Base-by-base conservation (phyloP, 2,329 filamentous ascomycete genomes). In the Venturia carpophila region DNA sequence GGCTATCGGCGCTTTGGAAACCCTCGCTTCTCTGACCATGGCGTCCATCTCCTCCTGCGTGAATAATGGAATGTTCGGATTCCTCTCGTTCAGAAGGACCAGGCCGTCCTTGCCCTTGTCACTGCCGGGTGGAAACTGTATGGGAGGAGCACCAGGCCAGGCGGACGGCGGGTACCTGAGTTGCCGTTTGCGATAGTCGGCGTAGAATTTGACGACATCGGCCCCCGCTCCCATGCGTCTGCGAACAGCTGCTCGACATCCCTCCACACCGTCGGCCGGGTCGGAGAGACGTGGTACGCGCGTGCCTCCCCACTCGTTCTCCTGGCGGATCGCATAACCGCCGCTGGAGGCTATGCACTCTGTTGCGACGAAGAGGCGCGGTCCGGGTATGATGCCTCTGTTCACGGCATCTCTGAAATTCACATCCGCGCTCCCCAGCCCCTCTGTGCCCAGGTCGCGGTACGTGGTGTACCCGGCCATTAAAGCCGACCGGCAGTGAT, bases 321-420 rank as follows among this genome's bases (percentile, higher is more conserved):
- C 82, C 19, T 76, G 74, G 6, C 79, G 76, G 19, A 79, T 70
- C 68, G 80, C 81, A 68, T 82, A 84, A 0, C 80, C 78, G 10
- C 80, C 79, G 11, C 76, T 79, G 47, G 76, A 79, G 5, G 82
- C 80, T 15, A 85, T 72, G 24, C 77, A 77, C 64, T 81, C 77
- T 0, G 82, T 84, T 3, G 81, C 80, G 37, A 84, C 82, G 70
- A 84, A 83, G 47, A 85, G 75, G 2, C 83, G 78, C 0, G 83
- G 83, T 0, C 83, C 83, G 0, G 82, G 80, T 1, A 78, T 79
- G 13, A 85, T 69, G 5, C 82, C 82, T 7, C 82, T 79, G 67
- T 82, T 82, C 69, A 85, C 78, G 42, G 79, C 78, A 70, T 85
- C 80, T 11, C 83, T 77, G 3, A 85, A 71, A 64, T 78, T 78